phyloP scores from a whole-genome alignment of 768 basidiomycete species.

The Paxillus ammoniavirescens region DNA sequence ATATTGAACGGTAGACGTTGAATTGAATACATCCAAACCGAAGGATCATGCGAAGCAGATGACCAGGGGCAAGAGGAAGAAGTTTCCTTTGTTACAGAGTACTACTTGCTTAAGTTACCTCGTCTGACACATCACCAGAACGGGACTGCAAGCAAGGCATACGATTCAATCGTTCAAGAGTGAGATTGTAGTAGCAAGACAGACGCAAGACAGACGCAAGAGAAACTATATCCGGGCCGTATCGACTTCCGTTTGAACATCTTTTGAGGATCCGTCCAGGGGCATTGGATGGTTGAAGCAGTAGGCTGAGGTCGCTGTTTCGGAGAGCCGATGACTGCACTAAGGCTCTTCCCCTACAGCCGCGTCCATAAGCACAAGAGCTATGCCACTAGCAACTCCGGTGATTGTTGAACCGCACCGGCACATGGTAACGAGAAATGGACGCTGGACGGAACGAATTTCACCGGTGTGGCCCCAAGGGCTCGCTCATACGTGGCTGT shows the following conservation, averaged over 20 bases:
- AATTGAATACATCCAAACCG: no score
- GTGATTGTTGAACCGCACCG: background rate
- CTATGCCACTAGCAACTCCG: background rate
- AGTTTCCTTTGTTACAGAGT: background rate
- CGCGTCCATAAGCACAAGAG: background rate
- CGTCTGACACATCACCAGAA: background rate
- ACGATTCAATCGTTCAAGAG: background rate
- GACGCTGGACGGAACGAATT: background rate
- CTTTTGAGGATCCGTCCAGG: background rate
- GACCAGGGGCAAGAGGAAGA: background rate
- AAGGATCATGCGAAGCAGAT: no score
- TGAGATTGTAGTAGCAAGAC: background rate
- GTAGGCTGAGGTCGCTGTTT: background rate
- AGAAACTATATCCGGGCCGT: background rate
- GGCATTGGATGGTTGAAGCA: background rate
- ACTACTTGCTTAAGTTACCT: background rate
- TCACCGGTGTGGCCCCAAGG: background rate
- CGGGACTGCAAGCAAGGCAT: background rate
- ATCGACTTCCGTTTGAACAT: background rate
- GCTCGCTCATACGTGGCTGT: background rate
- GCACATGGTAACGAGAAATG: background rate
- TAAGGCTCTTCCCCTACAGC: background rate
- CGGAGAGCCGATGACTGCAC: background rate
- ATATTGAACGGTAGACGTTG: no score
- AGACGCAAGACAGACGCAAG: background rate